Percentiles rank a stretch among this genome's conserved stretches.
These are phyloP conservation scores for Rutstroemia sp. DNA, from an alignment of 2,329 filamentous ascomycete species.

Conservation along the genomic window DNA sequence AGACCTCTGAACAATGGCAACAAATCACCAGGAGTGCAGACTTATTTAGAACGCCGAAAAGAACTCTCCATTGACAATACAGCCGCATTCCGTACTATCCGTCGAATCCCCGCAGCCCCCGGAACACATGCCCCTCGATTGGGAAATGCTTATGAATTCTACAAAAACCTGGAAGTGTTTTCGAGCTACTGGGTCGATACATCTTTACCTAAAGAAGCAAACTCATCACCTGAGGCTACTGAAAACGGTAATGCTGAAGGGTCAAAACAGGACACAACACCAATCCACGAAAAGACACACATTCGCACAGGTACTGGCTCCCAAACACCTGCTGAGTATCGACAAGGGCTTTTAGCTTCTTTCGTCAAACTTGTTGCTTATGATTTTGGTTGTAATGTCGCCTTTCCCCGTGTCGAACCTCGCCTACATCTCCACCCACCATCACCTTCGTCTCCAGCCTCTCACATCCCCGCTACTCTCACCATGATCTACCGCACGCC, in stretches of 20 bases:
- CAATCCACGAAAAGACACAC: slow-evolving; percentile 14
- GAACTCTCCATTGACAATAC: slow-evolving; percentile 51
- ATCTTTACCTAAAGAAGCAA: slow-evolving; percentile 29
- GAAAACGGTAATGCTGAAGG: slow-evolving; percentile 8
- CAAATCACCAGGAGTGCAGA: slow-evolving; percentile 47
- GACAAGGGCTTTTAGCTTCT: slow-evolving; percentile 48
- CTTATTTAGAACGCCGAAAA: slow-evolving; percentile 50
- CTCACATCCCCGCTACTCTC: slow-evolving; percentile 50
- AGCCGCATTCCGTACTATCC: slow-evolving; percentile 53
- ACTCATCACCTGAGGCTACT: slow-evolving; percentile 13
- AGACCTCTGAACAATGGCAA: slow-evolving; percentile 44
- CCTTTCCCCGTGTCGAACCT: slow-evolving; percentile 49
- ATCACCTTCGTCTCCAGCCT: slow-evolving; percentile 30
- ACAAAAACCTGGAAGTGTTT: slow-evolving; percentile 52
- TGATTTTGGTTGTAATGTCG: slow-evolving; percentile 57
- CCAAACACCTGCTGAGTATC: slow-evolving; percentile 51
- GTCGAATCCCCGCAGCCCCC: slow-evolving; percentile 46
- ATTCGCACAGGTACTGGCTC: slow-evolving; percentile 42
- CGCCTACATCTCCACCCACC: slow-evolving; percentile 43
- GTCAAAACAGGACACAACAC: slow-evolving; percentile 15
- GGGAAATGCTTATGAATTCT: slow-evolving; percentile 60
- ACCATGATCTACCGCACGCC: slow-evolving; percentile 55
- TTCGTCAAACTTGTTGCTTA: slow-evolving; percentile 59
- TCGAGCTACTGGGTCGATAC: slow-evolving; percentile 57
- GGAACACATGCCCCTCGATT: slow-evolving; percentile 48